Evolutionary conservation across 2,329 filamentous ascomycete genomes (phyloP).

Genomic region (Diaporthe helianthi): DNA sequence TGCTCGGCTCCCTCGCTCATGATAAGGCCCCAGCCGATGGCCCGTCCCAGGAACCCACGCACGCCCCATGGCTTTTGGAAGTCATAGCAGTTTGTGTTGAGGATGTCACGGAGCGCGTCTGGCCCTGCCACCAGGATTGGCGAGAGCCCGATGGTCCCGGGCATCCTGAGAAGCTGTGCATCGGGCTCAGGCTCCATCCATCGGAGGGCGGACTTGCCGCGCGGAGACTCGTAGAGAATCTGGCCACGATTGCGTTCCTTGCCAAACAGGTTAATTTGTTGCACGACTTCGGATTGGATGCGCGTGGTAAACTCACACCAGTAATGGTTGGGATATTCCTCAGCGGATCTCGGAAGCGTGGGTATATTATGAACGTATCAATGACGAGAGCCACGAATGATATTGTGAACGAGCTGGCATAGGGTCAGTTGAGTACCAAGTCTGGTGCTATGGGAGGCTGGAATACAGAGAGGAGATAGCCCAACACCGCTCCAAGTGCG

Average conservation of each 20-base stretch:
- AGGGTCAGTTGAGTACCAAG: not conserved
- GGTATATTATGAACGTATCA: conserved; percentile 19
- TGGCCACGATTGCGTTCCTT: conserved; percentile 19
- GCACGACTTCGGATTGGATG: not conserved
- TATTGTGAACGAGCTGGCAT: not conserved
- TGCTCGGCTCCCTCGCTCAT: conserved; percentile 28
- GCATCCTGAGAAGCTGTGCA: conserved; percentile 27
- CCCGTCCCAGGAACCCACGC: conserved; percentile 21
- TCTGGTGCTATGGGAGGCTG: not conserved
- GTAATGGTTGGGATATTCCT: not conserved
- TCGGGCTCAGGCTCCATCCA: conserved; percentile 30
- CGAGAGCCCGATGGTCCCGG: not conserved
- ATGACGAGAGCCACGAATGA: not conserved
- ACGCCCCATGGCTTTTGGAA: conserved; percentile 30
- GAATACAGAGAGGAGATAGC: conserved; percentile 25
- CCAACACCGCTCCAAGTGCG: conserved; percentile 12
- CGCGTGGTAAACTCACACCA: not conserved
- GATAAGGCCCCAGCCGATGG: conserved; percentile 30
- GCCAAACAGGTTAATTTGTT: not conserved
- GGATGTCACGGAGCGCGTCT: conserved; percentile 26
- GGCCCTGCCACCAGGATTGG: conserved; percentile 26
- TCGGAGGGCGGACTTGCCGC: conserved; percentile 25
- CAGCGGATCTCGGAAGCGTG: conserved; percentile 24
- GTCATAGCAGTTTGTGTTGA: conserved; percentile 26
- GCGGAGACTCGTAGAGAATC: conserved; percentile 27